These are phyloP conservation scores for Acanthamoeba culbertsoni DNA, from an alignment of 208 protist species.

Conservation along the genomic window DNA sequence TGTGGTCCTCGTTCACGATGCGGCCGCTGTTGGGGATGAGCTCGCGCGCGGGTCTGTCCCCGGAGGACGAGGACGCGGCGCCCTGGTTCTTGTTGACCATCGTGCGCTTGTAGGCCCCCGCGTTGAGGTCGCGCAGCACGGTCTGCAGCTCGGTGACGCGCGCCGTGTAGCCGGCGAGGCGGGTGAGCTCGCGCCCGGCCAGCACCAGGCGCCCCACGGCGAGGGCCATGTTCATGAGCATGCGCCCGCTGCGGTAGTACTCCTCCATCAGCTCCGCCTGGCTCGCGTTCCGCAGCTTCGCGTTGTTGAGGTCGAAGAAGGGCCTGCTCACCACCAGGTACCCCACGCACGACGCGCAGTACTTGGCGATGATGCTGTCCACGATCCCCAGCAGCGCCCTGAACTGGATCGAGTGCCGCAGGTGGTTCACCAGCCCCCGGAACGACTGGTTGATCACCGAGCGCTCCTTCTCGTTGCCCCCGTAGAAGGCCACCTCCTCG, in stretches of 20 bases:
- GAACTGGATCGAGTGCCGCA: slow-evolving; percentile 64
- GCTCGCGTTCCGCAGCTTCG: background rate
- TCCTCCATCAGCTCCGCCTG: slow-evolving; percentile 70
- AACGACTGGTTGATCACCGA: slow-evolving; percentile 72
- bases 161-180: slow-evolving; percentile 74
- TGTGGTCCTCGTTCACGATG: slow-evolving; percentile 58
- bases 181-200: slow-evolving; percentile 72
- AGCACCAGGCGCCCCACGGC: slow-evolving; percentile 80
- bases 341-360: slow-evolving; percentile 76
- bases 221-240: slow-evolving; percentile 76
- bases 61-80: background rate
- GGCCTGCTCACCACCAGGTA: slow-evolving; percentile 78
- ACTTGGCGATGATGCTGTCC: slow-evolving; percentile 82
- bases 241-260: slow-evolving; percentile 72
- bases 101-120: slow-evolving; percentile 60
- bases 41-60: background rate
- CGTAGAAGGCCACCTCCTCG: slow-evolving; percentile 84
- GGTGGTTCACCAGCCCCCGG: slow-evolving; percentile 15
- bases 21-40: slow-evolving; percentile 61
- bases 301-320: slow-evolving; percentile 67
- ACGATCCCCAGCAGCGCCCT: slow-evolving; percentile 71
- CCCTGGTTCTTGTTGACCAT: slow-evolving; percentile 4
- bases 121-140: slow-evolving; percentile 71
- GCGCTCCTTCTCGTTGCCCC: slow-evolving; percentile 73
- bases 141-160: slow-evolving; percentile 76